A percentile compares a stretch with the other conserved stretches of the same genome.
phyloP scores from a whole-genome alignment of 108 stramenopile species.

The Hondaea fermentalgiana region DNA sequence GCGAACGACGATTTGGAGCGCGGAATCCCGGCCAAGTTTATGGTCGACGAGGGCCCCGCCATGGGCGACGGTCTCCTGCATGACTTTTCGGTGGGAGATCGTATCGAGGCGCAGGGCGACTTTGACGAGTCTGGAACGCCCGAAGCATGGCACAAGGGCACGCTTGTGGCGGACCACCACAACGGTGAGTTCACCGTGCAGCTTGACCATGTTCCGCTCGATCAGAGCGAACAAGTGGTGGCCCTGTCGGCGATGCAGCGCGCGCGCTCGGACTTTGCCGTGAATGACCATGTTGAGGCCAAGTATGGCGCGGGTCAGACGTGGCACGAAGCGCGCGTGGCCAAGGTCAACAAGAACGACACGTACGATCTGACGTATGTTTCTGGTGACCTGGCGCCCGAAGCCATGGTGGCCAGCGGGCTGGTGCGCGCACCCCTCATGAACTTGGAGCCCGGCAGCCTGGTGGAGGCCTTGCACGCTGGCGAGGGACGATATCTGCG shows the following conservation, averaged over 20 bases:
- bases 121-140: neutral
- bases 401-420: neutral
- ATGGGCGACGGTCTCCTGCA: neutral
- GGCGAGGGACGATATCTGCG: neutral
- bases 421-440: neutral
- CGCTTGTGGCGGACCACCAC: neutral
- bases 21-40: neutral
- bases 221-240: neutral
- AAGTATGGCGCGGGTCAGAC: neutral
- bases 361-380: neutral
- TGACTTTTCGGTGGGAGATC: neutral
- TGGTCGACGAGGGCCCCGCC: neutral
- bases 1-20: neutral
- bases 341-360: neutral
- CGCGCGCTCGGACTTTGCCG: neutral
- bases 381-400: neutral
- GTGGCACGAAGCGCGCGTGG: neutral
- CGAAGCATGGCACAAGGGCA: slow-evolving; percentile 5
- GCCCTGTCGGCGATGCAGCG: neutral
- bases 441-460: neutral
- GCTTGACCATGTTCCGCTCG: neutral
- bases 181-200: neutral
- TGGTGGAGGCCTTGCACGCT: neutral
- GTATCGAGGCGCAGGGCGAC: neutral
- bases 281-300: neutral